phyloP scores from a whole-genome alignment of 371 early-diverging fungal species.

The Apophysomyces trapeziformis region DNA sequence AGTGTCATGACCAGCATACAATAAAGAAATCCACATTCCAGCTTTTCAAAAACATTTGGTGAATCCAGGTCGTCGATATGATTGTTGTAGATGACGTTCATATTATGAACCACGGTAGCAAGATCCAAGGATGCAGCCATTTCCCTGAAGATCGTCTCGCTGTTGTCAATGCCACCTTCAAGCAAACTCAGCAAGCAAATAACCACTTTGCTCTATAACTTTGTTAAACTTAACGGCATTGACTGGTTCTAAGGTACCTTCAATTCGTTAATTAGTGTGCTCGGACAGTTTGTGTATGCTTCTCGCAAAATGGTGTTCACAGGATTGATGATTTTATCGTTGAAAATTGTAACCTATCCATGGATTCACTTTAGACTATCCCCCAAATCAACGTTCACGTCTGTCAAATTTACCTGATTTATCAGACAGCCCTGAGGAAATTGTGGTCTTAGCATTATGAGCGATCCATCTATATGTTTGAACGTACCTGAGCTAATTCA shows the following conservation, averaged over 20 bases:
- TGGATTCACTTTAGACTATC: background rate
- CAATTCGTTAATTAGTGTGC: conserved; percentile 36
- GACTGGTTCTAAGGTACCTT: conserved; percentile 30
- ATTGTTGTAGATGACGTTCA: conserved; percentile 34
- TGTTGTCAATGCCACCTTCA: conserved; percentile 60
- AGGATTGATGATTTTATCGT: conserved; percentile 57
- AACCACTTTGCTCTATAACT: conserved; percentile 45
- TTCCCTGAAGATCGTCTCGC: conserved; percentile 49
- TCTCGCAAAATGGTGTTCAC: conserved; percentile 54
- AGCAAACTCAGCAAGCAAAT: conserved; percentile 55
- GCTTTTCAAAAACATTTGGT: conserved; percentile 30
- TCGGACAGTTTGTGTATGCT: conserved; percentile 32
- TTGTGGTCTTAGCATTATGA: background rate
- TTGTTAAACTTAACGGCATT: background rate
- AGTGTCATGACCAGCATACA: conserved; percentile 50
- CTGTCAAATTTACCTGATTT: conserved; percentile 28
- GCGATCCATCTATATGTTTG: background rate
- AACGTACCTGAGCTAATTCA: conserved; percentile 54
- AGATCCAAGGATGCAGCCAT: conserved; percentile 53
- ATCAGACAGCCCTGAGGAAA: conserved; percentile 33
- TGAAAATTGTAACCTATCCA: conserved; percentile 51
- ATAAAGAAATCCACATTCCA: conserved; percentile 48
- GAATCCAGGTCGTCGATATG: conserved; percentile 24
- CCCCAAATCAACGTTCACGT: too few relatives aligned
- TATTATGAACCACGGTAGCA: conserved; percentile 35